Conservation (phyloP, 805 yeast genomes). For the Wickerhamia fluorescens region DNA sequence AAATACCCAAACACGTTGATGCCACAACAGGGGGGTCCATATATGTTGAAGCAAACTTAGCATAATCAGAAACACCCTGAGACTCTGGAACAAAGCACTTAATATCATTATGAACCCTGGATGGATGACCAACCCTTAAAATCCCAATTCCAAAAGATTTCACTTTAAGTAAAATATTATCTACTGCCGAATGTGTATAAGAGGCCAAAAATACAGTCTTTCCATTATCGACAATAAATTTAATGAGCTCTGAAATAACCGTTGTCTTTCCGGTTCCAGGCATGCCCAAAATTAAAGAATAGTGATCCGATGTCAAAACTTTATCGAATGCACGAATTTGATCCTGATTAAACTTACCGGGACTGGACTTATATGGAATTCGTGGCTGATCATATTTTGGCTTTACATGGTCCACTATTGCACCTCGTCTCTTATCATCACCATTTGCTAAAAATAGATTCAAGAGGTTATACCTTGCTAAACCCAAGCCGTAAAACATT, state of each 20-base stretch:
- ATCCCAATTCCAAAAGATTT: conserved; percentile 32
- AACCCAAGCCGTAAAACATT: conserved; percentile 62
- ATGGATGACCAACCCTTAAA: conserved; percentile 58
- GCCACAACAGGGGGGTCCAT: conserved; percentile 72
- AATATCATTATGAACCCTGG: conserved; percentile 58
- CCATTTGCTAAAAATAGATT: conserved; percentile 54
- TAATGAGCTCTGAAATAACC: conserved; percentile 70
- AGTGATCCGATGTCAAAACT: conserved; percentile 63
- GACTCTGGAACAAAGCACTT: conserved; percentile 43
- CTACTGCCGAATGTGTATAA: conserved; percentile 94
- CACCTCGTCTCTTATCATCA: conserved; percentile 36
- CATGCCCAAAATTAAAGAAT: conserved; percentile 85
- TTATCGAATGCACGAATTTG: conserved; percentile 64
- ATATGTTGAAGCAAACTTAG: conserved; percentile 42
- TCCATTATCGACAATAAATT: conserved; percentile 48
- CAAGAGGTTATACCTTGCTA: conserved; percentile 70
- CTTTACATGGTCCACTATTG: conserved; percentile 46
- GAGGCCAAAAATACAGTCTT: conserved; percentile 74
- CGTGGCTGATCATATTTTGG: conserved; percentile 33
- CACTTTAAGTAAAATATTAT: conserved; percentile 79
- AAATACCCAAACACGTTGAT: conserved; percentile 76
- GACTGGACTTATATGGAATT: too few species aligned
- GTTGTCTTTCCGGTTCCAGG: conserved; percentile 98
- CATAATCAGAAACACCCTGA: conserved; percentile 26
- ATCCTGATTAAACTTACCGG: conserved; percentile 54